Percentiles rank a stretch among this genome's conserved stretches.
Conservation (phyloP, 2,329 filamentous ascomycete genomes). For the Dothideomycetidae sp. region DNA sequence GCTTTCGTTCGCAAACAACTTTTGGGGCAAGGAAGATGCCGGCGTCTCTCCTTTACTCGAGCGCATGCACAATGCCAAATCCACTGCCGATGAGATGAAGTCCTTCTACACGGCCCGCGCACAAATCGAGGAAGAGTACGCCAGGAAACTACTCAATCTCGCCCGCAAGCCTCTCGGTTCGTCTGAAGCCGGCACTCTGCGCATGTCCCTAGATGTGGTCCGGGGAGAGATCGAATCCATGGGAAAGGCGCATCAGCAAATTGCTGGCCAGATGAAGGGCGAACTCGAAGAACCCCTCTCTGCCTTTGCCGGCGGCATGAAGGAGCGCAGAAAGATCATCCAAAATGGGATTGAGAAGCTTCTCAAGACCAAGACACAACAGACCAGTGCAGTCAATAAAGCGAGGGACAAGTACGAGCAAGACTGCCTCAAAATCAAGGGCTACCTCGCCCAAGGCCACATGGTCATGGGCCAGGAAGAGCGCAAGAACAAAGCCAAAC, state of each 20-base stretch:
- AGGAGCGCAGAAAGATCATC: slow-evolving; percentile 91
- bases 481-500: slow-evolving; percentile 94
- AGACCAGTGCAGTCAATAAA: slow-evolving; percentile 86
- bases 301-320: slow-evolving; percentile 88
- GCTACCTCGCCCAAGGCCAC: slow-evolving; percentile 92
- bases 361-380: slow-evolving; percentile 81
- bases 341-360: slow-evolving; percentile 89
- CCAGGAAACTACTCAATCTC: slow-evolving; percentile 72
- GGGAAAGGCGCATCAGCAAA: slow-evolving; percentile 81
- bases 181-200: slow-evolving; percentile 70
- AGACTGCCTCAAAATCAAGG: slow-evolving; percentile 95
- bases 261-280: slow-evolving; percentile 86
- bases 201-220: slow-evolving; percentile 71
- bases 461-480: slow-evolving; percentile 99
- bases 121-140: slow-evolving; percentile 91
- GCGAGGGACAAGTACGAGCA: slow-evolving; percentile 91
- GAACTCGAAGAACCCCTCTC: slow-evolving; percentile 87
- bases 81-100: slow-evolving; percentile 85
- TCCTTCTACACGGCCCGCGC: slow-evolving; percentile 83
- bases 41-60: slow-evolving; percentile 82
- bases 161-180: slow-evolving; percentile 82
- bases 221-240: slow-evolving; percentile 83
- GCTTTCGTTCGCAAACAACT: slow-evolving; percentile 73
- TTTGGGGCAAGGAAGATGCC: slow-evolving; percentile 98
- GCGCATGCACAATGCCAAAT: slow-evolving; percentile 88